Percentiles rank a stretch among this genome's conserved stretches.
Evolutionary conservation across 2,329 filamentous ascomycete species (phyloP).

Genomic region (Xylaria sp.): DNA sequence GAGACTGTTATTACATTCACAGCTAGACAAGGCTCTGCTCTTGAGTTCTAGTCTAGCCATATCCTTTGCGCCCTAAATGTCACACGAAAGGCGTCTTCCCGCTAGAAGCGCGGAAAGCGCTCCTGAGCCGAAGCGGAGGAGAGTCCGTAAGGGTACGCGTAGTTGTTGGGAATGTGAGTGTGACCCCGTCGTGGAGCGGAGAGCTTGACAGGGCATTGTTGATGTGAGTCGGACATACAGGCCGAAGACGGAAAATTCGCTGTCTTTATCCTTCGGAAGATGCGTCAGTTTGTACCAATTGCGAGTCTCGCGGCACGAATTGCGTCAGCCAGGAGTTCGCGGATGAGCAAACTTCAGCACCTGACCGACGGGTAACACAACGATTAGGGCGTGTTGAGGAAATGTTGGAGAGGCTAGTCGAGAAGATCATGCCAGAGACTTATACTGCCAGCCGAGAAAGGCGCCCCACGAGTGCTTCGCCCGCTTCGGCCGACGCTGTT

Average conservation of each 20-base stretch:
- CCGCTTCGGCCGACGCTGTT: constrained; percentile 34
- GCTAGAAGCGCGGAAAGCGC: constrained; percentile 23
- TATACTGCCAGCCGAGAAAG: constrained; percentile 33
- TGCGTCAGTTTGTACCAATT: constrained; percentile 50
- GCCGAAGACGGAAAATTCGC: constrained; percentile 53
- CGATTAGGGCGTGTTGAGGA: constrained; percentile 53
- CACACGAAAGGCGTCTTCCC: constrained; percentile 19
- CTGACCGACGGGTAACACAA: constrained; percentile 49
- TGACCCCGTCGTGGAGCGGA: not conserved
- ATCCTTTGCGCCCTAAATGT: constrained; percentile 1
- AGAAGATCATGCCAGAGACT: constrained; percentile 43
- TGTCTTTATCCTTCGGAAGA: constrained; percentile 50
- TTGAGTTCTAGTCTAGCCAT: not conserved
- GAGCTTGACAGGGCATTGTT: not conserved
- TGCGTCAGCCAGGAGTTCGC: constrained; percentile 55
- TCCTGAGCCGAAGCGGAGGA: constrained; percentile 46
- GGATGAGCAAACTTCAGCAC: constrained; percentile 42
- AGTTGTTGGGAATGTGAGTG: constrained; percentile 61
- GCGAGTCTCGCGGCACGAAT: constrained; percentile 47
- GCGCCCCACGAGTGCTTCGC: constrained; percentile 36
- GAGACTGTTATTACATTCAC: not conserved
- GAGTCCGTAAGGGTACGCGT: constrained; percentile 58
- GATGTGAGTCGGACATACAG: constrained; percentile 30
- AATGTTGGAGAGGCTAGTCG: constrained; percentile 53
- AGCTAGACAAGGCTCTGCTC: not conserved